Evolutionary conservation across 2,329 filamentous ascomycete genomes (phyloP).

Genomic region (Aspergillus hortae): DNA sequence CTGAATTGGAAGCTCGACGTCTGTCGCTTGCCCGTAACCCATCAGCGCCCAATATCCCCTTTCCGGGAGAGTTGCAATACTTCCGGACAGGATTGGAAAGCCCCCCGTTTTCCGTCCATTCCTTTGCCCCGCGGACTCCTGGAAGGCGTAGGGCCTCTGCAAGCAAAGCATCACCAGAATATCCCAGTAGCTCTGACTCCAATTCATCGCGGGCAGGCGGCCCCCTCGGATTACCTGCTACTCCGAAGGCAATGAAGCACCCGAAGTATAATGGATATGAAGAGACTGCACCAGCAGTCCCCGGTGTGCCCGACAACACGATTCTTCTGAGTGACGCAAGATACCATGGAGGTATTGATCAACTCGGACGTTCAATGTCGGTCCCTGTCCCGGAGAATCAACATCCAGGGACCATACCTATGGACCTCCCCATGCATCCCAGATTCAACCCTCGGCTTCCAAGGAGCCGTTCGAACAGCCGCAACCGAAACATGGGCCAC

Average conservation of each 20-base stretch:
- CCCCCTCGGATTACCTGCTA: slow-evolving; percentile 78
- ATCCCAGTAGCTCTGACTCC: slow-evolving; percentile 38
- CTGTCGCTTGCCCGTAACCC: slow-evolving; percentile 78
- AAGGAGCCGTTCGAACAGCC: slow-evolving; percentile 40
- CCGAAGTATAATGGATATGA: slow-evolving; percentile 56
- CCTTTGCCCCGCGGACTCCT: slow-evolving; percentile 31
- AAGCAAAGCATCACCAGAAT: slow-evolving; percentile 36
- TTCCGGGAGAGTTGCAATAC: slow-evolving; percentile 57
- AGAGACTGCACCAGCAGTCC: slow-evolving; percentile 53
- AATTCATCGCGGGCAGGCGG: slow-evolving; percentile 42
- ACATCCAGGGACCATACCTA: slow-evolving; percentile 19
- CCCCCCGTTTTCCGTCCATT: slow-evolving; percentile 33
- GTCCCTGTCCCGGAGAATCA: slow-evolving; percentile 33
- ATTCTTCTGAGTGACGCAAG: slow-evolving; percentile 34
- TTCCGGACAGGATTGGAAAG: slow-evolving; percentile 45
- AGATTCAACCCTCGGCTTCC: slow-evolving; percentile 39
- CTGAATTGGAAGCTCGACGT: slow-evolving; percentile 83
- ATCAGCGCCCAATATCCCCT: slow-evolving; percentile 73
- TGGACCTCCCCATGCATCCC: slow-evolving; percentile 38
- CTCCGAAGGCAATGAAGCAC: slow-evolving; percentile 85
- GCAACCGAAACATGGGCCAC: slow-evolving; percentile 28
- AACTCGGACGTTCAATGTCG: slow-evolving; percentile 38
- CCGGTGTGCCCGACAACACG: slow-evolving; percentile 51
- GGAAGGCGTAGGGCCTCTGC: slow-evolving; percentile 31
- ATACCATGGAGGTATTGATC: slow-evolving; percentile 35